Percentiles rank a stretch among this genome's conserved stretches.
Evolutionary conservation across 345 rosid species (phyloP).

Genomic region (Combretum micranthum): DNA sequence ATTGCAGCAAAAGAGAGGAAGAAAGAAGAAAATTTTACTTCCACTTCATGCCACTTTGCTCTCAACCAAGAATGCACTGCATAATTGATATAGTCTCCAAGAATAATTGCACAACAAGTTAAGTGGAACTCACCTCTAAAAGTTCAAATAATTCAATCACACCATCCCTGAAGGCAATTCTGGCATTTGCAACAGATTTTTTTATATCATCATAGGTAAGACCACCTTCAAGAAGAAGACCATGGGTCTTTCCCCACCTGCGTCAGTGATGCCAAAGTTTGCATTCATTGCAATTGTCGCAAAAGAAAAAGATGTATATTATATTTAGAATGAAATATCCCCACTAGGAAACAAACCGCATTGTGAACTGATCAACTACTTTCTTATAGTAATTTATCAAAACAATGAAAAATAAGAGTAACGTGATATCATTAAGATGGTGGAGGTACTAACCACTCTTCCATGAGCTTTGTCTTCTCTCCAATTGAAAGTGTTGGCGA

Average conservation of each 20-base stretch:
- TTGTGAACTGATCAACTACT: too few species aligned
- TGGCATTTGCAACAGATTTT: conserved; percentile 53
- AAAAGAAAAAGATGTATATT: neutral
- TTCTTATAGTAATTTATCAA: too few species aligned
- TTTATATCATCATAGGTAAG: conserved; percentile 67
- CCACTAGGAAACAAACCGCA: too few species aligned
- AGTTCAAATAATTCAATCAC: conserved; percentile 61
- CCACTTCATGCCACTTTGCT: neutral
- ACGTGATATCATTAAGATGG: too few species aligned
- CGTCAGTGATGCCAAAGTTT: conserved; percentile 4
- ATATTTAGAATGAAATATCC: neutral
- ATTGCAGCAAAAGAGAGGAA: too few species aligned
- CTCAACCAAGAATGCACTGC: too few species aligned
- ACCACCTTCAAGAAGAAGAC: conserved; percentile 84
- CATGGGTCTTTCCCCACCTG: conserved; percentile 90
- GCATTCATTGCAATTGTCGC: neutral
- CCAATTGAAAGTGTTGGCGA: conserved; percentile 58
- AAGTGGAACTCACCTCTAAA: conserved; percentile 54
- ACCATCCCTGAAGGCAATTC: conserved; percentile 79
- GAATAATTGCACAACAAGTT: neutral
- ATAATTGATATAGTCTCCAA: too few species aligned
- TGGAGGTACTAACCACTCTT: conserved; percentile 58
- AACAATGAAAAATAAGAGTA: too few species aligned
- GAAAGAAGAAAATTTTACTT: too few species aligned
- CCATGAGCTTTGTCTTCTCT: conserved; percentile 89